phyloP scores from a whole-genome alignment of 805 yeast species.

The Saccharomycopsis malanga region DNA sequence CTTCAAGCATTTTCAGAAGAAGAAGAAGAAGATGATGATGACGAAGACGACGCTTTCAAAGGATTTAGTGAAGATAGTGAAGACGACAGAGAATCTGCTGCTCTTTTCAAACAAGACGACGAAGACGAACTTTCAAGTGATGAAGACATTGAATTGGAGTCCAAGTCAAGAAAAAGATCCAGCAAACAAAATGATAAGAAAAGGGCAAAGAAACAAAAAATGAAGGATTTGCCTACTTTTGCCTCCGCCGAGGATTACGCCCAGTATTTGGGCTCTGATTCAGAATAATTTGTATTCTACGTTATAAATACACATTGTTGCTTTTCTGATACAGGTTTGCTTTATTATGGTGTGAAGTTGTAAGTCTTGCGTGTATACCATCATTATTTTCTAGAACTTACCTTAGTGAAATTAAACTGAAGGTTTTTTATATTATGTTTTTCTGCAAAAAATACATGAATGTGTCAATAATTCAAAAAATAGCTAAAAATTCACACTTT shows the following conservation, averaged over 20 bases:
- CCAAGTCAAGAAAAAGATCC: neutral
- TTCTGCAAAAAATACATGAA: no score
- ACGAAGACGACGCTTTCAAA: slow-evolving; percentile 24
- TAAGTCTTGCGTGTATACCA: no score
- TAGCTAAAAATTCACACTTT: no score
- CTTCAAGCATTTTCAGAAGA: slow-evolving; percentile 25
- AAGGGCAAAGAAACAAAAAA: slow-evolving; percentile 45
- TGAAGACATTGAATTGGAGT: slow-evolving; percentile 22
- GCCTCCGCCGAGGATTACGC: slow-evolving; percentile 81
- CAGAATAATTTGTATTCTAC: neutral
- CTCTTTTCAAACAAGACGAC: slow-evolving; percentile 26
- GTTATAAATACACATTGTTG: neutral
- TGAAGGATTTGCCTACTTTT: slow-evolving; percentile 70
- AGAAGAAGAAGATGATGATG: slow-evolving; percentile 28
- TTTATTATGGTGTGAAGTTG: no score
- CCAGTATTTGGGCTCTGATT: slow-evolving; percentile 12
- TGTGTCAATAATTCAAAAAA: no score
- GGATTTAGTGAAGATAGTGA: no score
- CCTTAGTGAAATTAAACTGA: no score
- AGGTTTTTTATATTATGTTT: no score
- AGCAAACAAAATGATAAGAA: slow-evolving; percentile 18
- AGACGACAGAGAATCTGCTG: slow-evolving; percentile 20
- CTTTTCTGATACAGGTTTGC: no score
- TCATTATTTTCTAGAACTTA: no score
- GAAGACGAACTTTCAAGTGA: slow-evolving; percentile 24